Evolutionary conservation across 2,329 filamentous ascomycete genomes (phyloP).

Genomic region (Hypocreales sp.): DNA sequence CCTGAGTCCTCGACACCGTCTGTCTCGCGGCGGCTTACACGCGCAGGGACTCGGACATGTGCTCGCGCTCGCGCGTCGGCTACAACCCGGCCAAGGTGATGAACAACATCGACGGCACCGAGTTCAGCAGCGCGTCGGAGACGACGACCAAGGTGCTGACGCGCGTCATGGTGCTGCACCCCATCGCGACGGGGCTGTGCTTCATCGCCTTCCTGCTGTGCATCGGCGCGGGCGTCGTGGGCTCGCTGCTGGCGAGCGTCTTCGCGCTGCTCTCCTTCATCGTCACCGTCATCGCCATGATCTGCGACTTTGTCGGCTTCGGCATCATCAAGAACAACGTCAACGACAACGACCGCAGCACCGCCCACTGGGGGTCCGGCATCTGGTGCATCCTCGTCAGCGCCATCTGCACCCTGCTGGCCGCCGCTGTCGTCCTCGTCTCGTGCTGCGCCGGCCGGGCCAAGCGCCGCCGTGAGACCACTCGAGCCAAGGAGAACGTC

Average conservation of each 20-base stretch:
- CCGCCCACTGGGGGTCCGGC: conserved; percentile 34
- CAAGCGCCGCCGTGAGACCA: conserved; percentile 10
- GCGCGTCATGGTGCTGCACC: conserved; percentile 45
- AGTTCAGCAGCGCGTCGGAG: conserved; percentile 25
- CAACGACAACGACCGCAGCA: conserved; percentile 29
- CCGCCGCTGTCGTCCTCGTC: conserved; percentile 40
- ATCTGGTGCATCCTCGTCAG: conserved; percentile 45
- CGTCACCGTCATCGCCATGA: conserved; percentile 30
- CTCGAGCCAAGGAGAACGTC: conserved; percentile 13
- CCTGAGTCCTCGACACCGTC: not conserved
- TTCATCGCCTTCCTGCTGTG: conserved; percentile 44
- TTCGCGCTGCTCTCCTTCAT: conserved; percentile 34
- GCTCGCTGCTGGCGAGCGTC: conserved; percentile 33
- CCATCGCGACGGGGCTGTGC: conserved; percentile 38
- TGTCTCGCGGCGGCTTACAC: conserved; percentile 1
- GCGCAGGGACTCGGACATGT: conserved; percentile 24
- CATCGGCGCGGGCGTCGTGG: conserved; percentile 33
- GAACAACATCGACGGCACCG: conserved; percentile 15
- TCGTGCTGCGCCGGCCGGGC: conserved; percentile 42
- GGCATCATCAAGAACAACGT: conserved; percentile 35
- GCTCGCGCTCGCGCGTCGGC: conserved; percentile 33
- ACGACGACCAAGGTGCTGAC: conserved; percentile 34
- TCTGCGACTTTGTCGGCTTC: conserved; percentile 44
- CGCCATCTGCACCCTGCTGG: conserved; percentile 38
- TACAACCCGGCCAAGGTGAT: conserved; percentile 38